phyloP scores from a whole-genome alignment of 441 rosid species.

The Rhodomyrtus psidioides region DNA sequence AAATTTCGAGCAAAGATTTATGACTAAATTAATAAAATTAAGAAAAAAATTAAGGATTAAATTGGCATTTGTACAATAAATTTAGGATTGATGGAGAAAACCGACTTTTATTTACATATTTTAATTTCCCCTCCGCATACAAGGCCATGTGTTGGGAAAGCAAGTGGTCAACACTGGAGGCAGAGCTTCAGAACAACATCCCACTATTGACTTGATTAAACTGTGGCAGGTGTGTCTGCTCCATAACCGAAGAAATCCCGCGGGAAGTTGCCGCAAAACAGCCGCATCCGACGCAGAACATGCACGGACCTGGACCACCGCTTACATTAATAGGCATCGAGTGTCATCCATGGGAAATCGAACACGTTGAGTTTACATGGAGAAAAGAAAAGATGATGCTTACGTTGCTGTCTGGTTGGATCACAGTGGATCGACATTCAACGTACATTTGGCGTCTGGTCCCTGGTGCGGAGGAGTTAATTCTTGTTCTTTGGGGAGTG shows the following conservation, averaged over 20 bases:
- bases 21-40: accelerated
- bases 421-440: background rate
- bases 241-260: background rate
- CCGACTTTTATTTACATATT: background rate
- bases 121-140: background rate
- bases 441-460: background rate
- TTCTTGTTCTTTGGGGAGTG: background rate
- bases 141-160: background rate
- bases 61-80: accelerated
- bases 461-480: background rate
- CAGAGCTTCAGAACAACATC: background rate
- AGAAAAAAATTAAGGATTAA: background rate
- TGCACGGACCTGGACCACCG: background rate
- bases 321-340: background rate
- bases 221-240: background rate
- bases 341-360: background rate
- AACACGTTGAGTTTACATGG: background rate
- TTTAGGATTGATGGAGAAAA: too few relatives aligned
- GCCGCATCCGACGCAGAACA: background rate
- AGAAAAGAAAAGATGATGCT: background rate
- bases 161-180: background rate
- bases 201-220: background rate
- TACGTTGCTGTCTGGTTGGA: background rate
- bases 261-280: background rate
- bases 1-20: accelerated